Evolutionary conservation across 768 basidiomycete genomes (phyloP).

Genomic region (Tricholoma matsutake): DNA sequence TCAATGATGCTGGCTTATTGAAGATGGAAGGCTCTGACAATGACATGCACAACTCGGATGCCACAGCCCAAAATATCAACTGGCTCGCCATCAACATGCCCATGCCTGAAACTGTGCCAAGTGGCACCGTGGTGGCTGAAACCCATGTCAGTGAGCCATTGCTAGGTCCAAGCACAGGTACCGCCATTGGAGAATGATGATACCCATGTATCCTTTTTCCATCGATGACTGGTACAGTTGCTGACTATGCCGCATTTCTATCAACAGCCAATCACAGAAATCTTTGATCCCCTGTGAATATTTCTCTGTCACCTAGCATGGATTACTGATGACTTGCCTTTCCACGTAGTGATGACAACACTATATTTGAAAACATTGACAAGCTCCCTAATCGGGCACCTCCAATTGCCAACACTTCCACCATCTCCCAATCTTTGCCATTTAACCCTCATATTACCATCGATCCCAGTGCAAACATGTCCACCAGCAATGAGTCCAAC

Average conservation of each 20-base stretch:
- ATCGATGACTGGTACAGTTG: neutral
- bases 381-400: neutral
- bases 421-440: neutral
- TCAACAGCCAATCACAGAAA: neutral
- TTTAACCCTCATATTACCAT: neutral
- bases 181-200: neutral
- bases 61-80: neutral
- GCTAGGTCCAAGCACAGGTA: neutral
- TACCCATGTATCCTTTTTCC: neutral
- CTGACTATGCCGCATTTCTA: neutral
- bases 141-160: no score
- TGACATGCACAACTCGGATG: neutral
- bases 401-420: neutral
- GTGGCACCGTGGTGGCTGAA: no score
- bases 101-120: neutral
- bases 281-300: conserved; percentile 1
- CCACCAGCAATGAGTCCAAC: neutral
- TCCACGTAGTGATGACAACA: neutral
- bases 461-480: no score
- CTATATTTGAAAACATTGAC: neutral
- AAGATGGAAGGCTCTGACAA: neutral
- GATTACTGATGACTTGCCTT: neutral
- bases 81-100: neutral
- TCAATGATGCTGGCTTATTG: neutral
- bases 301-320: neutral